Evolutionary conservation across 164 flowering plant species (phyloP), one percentile per base, ranked within the genome.

Genomic region (Annona cherimola): DNA sequence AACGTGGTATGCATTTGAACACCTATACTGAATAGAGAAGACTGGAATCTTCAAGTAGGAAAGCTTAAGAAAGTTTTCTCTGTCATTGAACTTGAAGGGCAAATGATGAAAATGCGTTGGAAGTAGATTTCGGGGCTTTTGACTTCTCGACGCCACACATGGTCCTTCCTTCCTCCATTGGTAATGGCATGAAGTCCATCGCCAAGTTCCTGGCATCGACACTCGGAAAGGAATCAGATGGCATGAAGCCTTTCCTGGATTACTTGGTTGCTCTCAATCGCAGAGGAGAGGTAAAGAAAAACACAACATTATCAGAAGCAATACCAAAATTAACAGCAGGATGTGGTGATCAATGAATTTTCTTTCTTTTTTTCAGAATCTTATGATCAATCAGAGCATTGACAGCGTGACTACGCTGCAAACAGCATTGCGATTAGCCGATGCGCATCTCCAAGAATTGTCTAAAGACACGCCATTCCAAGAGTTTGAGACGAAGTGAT

Each of bases 101-200:
- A 35, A 86, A 75, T 0, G 96, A 93, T 81, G 99, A 87, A 59
- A 81, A 91, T 79, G 87, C 95, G 46, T 76, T 96, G 80, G 98
- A 93, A 69, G 81, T 96, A 65, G 99, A 96, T 76, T 93, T 96
- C 76, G 92, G 91, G 66, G 88, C 95, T 42, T 76, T 86, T 19
- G 93, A 93, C 6, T 83, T 75, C 79, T 71, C 88, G 1, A 77
- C 69, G 41, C 97, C 99, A 18, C 81, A 45, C 39, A 59, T 90
- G 54, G 78, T 81, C 14, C 82, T 96, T 66, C 76, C 97, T 73
- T 87, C 94, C 42, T 91, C 98, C 1, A 85, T 96, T 59, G 99
- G 99, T 8, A 88, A 88, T 57, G 99, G 99, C 19, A 64, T 73
- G 8, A 83, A 69, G 66, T 89, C 73, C 77, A 68, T 86, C 50